Evolutionary conservation across 495 filamentous ascomycete species (phyloP).

Genomic region (Trichoderma parareesei): DNA sequence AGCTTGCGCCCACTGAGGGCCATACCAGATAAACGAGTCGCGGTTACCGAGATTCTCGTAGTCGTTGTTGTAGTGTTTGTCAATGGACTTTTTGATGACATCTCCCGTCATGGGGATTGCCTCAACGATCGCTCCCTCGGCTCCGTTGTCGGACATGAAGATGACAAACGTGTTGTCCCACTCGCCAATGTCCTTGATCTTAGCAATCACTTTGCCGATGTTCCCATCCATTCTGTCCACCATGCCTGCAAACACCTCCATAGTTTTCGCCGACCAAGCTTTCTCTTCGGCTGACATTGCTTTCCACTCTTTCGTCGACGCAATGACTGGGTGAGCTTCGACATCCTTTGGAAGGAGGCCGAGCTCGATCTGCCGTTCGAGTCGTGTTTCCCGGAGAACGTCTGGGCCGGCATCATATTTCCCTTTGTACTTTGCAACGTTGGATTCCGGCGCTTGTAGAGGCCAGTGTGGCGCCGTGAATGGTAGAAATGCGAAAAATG

Average conservation of each 20-base stretch:
- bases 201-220: constrained; percentile 50
- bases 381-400: constrained; percentile 37
- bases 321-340: constrained; percentile 42
- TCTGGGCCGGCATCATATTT: constrained; percentile 48
- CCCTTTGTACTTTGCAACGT: constrained; percentile 41
- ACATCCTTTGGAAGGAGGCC: constrained; percentile 41
- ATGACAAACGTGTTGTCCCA: constrained; percentile 56
- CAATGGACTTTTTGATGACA: constrained; percentile 35
- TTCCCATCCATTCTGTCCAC: constrained; percentile 55
- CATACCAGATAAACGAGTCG: constrained; percentile 59
- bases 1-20: constrained; percentile 56
- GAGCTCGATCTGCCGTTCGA: constrained; percentile 37
- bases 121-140: constrained; percentile 53
- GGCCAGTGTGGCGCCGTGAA: constrained; percentile 55
- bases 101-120: constrained; percentile 37
- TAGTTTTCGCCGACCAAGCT: constrained; percentile 22
- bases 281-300: constrained; percentile 25
- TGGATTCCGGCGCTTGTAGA: constrained; percentile 43
- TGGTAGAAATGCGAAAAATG: constrained; percentile 50
- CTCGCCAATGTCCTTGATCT: constrained; percentile 48
- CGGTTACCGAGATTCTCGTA: constrained; percentile 54
- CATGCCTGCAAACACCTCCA: constrained; percentile 58
- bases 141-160: constrained; percentile 61
- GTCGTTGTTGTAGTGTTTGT: constrained; percentile 56
- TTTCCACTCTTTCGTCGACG: constrained; percentile 23